phyloP scores from a whole-genome alignment of 1,284 basidiomycete genomes.

The Golubevia sp. region DNA sequence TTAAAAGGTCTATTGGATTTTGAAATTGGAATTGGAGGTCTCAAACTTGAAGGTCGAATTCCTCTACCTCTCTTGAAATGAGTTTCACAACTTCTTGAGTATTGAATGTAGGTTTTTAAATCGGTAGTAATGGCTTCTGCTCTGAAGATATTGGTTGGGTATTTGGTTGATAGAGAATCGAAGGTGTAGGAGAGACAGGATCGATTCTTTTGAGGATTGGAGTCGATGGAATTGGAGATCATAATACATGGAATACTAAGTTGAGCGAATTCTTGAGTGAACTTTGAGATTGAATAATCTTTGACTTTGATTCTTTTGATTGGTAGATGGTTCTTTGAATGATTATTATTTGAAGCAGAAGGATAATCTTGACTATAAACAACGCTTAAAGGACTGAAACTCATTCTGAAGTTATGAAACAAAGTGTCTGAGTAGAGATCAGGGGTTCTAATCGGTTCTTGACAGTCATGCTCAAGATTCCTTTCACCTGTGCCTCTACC shows the following conservation, averaged over 20 bases:
- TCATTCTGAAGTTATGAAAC: background rate
- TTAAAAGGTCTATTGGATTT: constrained; percentile 15
- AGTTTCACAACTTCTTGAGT: constrained; percentile 23
- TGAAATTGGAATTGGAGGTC: background rate
- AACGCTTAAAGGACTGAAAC: background rate
- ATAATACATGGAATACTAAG: constrained; percentile 36
- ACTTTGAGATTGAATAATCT: constrained; percentile 14
- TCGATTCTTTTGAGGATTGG: constrained; percentile 35
- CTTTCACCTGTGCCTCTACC: too few relatives aligned
- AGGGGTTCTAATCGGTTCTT: background rate
- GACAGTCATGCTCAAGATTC: too few relatives aligned
- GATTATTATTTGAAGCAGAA: constrained; percentile 10
- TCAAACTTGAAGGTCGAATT: background rate
- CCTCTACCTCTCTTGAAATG: constrained; percentile 2
- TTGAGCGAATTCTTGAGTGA: constrained; percentile 20
- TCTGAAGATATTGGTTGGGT: constrained; percentile 36
- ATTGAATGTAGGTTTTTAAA: constrained; percentile 34
- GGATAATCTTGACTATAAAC: background rate
- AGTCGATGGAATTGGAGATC: constrained; percentile 17
- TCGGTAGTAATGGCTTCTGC: constrained; percentile 42
- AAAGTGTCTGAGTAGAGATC: background rate
- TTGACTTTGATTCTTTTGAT: constrained; percentile 27
- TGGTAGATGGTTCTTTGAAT: constrained; percentile 19
- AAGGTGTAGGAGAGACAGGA: constrained; percentile 39
- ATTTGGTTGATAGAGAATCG: constrained; percentile 26